Evolutionary conservation across 1,284 basidiomycete species (phyloP).

Genomic region (Coniophora puteana): DNA sequence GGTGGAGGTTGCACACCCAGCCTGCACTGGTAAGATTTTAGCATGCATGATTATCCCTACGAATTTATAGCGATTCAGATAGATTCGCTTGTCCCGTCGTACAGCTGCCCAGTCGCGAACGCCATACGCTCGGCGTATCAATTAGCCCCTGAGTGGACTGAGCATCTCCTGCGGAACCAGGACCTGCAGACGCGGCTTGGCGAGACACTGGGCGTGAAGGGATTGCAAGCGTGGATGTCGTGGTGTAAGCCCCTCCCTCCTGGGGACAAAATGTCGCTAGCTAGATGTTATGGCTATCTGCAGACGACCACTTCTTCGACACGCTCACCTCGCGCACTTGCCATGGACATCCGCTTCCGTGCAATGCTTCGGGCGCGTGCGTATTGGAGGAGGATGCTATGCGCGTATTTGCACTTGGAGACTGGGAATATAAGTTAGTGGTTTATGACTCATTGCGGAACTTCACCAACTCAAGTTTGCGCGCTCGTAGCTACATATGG

Average conservation of each 20-base stretch:
- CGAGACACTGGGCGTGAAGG: constrained; percentile 41
- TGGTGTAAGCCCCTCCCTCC: constrained; percentile 33
- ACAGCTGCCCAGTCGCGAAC: constrained; percentile 44
- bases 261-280: no score
- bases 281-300: neutral
- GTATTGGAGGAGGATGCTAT: constrained; percentile 41
- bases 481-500: constrained; percentile 43
- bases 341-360: constrained; percentile 44
- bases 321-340: constrained; percentile 49
- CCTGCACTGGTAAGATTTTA: constrained; percentile 31
- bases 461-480: neutral
- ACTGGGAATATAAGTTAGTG: constrained; percentile 49
- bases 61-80: constrained; percentile 30
- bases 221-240: constrained; percentile 40
- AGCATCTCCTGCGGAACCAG: constrained; percentile 41
- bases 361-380: constrained; percentile 41
- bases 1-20: constrained; percentile 41
- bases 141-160: constrained; percentile 45
- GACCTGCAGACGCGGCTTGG: constrained; percentile 39
- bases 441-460: constrained; percentile 1
- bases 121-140: constrained; percentile 41
- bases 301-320: constrained; percentile 45
- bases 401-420: constrained; percentile 36
- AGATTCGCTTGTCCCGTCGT: constrained; percentile 47
- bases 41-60: neutral